Base-by-base conservation (phyloP, 371 early-diverging fungal species). In the Capillidium rhysosporum region DNA sequence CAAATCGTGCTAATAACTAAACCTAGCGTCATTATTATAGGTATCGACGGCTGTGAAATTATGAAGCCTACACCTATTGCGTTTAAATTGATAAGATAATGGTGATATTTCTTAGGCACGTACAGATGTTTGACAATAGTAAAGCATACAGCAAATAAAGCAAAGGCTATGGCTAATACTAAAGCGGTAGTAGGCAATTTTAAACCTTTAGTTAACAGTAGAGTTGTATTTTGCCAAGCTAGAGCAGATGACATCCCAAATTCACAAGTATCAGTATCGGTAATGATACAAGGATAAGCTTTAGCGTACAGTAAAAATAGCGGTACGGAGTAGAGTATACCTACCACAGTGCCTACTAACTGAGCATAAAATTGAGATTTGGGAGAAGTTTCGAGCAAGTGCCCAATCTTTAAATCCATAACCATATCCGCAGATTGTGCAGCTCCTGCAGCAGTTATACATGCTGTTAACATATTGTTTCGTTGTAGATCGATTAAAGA, bases 401-500 rank as follows among this genome's bases (percentile, higher is more conserved):
- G 73, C 53, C 70, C 80, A 9, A 76, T 72, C 66, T 78, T 80
- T 18, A 77, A 65, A 68, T 77, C 78, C 47, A 71, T 66, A 21
- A 80, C 73, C 76, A 80, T 75, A 56, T 77, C 78, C 21, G 73
- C 77, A 54, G 76, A 57, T 61, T 80, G 80, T 38, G 70, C 61
- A 49, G 75, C 72, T 55, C 71, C 71, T 1, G 75, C 71, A 28
- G 76, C 71, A 55, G 70, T 58, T 54, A 80, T 67, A 65, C 67
- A 71, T 67, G 74, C 80, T 59, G 75, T 72, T 66, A 71, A 63
- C 55, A 80, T 59, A 60, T 75, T 76, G 59, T 65, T 65, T 61
- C 67, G 69, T 49, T 72, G 75, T 20, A 70, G 52, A 28, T 40
- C 53, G 9, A 56, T n/a, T 34, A 66, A 29, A n/a, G 45, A 56